Conservation (phyloP, 2,329 filamentous ascomycete species). For the Dothistroma pini region DNA sequence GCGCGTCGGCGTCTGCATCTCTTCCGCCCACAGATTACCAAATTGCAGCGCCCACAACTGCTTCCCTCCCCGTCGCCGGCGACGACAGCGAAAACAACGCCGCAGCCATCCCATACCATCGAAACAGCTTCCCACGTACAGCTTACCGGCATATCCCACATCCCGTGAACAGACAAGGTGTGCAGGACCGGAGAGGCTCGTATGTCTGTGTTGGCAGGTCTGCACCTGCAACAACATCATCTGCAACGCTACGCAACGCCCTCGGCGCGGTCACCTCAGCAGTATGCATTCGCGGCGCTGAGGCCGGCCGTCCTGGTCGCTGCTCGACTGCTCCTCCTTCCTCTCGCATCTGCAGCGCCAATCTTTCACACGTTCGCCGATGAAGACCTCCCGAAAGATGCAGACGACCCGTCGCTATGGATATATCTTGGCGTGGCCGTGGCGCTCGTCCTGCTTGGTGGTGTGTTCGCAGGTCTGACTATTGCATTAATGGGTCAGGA, state of each 20-base stretch:
- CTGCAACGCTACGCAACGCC: not conserved
- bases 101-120: not conserved
- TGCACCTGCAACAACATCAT: slow-evolving; percentile 2
- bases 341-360: slow-evolving; percentile 22
- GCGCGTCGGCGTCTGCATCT: not conserved
- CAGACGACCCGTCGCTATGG: slow-evolving; percentile 64
- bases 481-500: slow-evolving; percentile 82
- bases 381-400: slow-evolving; percentile 28
- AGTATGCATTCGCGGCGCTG: slow-evolving; percentile 10
- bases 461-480: slow-evolving; percentile 91
- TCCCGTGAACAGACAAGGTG: not conserved
- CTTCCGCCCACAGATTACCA: not conserved
- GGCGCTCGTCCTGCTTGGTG: slow-evolving; percentile 78
- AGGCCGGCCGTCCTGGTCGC: slow-evolving; percentile 20
- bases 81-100: not conserved
- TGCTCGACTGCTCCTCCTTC: slow-evolving; percentile 21
- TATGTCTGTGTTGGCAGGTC: slow-evolving; percentile 11
- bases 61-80: not conserved
- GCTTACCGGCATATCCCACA: not conserved
- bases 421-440: slow-evolving; percentile 76
- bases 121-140: not conserved
- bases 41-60: not conserved
- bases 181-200: slow-evolving; percentile 5
- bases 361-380: slow-evolving; percentile 6
- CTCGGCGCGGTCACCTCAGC: not conserved